These are phyloP conservation scores for Dorcoceras hygrometricum DNA, from an alignment of 257 asterid species.

Conservation along the genomic window DNA sequence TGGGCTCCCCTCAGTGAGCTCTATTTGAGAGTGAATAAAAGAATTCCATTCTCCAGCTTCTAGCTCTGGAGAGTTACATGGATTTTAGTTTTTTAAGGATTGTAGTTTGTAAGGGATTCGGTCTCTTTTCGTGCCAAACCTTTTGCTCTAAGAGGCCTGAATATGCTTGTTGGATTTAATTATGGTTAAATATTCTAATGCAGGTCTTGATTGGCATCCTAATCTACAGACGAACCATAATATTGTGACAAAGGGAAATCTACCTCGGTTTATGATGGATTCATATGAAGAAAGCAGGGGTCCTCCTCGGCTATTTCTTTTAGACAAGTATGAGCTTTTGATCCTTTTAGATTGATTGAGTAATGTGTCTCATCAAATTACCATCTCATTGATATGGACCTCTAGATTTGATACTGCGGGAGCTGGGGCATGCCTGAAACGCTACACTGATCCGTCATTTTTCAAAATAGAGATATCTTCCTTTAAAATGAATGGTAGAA, in stretches of 20 bases:
- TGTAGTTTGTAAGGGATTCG: too few relatives aligned
- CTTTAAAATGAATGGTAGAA: constrained; percentile 33
- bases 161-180: background rate
- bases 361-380: background rate
- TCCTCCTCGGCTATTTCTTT: constrained; percentile 92
- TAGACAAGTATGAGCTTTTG: constrained; percentile 72
- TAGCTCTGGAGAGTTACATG: background rate
- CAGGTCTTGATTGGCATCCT: constrained; percentile 95
- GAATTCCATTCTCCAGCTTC: background rate
- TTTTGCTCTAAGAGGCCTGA: background rate
- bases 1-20: background rate
- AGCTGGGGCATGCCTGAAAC: constrained; percentile 95
- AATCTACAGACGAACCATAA: constrained; percentile 56
- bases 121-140: background rate
- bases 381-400: constrained; percentile 15
- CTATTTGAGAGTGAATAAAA: background rate
- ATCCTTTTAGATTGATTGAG: constrained; percentile 15
- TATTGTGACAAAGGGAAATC: constrained; percentile 68
- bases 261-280: constrained; percentile 94
- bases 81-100: background rate
- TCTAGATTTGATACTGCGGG: constrained; percentile 95
- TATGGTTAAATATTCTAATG: background rate
- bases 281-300: constrained; percentile 97
- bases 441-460: constrained; percentile 91
- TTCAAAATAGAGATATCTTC: constrained; percentile 58